phyloP scores from a whole-genome alignment of 2,329 filamentous ascomycete species.

The Teratosphaeria epicoccoides region DNA sequence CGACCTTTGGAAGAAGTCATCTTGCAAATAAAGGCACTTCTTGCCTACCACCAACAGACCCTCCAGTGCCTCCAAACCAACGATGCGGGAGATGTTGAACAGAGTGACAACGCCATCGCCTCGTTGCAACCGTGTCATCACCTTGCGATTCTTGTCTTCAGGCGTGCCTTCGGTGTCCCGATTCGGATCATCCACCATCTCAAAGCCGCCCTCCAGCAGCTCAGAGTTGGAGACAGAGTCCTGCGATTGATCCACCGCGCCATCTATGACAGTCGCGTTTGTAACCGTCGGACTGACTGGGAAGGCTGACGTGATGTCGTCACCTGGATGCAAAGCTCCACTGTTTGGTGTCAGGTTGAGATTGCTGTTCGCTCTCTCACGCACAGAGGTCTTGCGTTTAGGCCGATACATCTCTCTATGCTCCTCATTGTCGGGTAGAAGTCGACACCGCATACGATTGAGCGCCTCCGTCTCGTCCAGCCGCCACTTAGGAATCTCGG shows the following conservation, averaged over 20 bases:
- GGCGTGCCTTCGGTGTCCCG: constrained; percentile 67
- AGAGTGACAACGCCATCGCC: constrained; percentile 89
- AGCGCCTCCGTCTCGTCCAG: constrained; percentile 91
- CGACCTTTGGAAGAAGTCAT: constrained; percentile 88
- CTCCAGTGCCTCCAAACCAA: constrained; percentile 86
- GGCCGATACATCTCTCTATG: constrained; percentile 70
- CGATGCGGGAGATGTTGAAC: constrained; percentile 88
- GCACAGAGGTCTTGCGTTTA: constrained; percentile 59
- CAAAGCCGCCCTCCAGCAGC: constrained; percentile 75
- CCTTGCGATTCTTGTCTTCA: constrained; percentile 96
- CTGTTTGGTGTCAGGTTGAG: constrained; percentile 21
- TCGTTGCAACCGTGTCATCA: constrained; percentile 84
- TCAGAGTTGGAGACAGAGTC: constrained; percentile 34
- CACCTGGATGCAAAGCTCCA: constrained; percentile 10
- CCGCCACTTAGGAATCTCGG: constrained; percentile 63
- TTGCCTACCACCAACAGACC: constrained; percentile 89
- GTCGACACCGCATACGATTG: constrained; percentile 83
- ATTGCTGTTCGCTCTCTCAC: constrained; percentile 29
- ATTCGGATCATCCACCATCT: constrained; percentile 87
- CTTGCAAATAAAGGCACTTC: constrained; percentile 83
- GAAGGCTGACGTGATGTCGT: constrained; percentile 15
- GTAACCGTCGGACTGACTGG: constrained; percentile 8
- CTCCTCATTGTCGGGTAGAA: constrained; percentile 64
- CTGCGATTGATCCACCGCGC: constrained; percentile 13
- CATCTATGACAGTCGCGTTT: constrained; percentile 5